phyloP scores from a whole-genome alignment of 805 yeast genomes.

The Suhomyces vadensis region DNA sequence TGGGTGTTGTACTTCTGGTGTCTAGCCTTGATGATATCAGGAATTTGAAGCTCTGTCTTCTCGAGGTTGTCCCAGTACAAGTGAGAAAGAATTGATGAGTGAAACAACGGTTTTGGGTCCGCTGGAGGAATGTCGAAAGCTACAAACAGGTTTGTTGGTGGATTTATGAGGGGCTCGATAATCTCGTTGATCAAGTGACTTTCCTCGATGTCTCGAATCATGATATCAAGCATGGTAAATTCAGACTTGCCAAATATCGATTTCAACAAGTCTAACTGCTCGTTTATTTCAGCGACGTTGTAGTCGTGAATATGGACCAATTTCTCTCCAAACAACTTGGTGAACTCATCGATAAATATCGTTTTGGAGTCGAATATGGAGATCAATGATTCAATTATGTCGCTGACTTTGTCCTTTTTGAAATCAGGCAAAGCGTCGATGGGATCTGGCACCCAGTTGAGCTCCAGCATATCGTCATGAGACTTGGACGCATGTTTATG shows the following conservation, averaged over 20 bases:
- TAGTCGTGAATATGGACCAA: constrained; percentile 48
- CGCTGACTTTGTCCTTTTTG: constrained; percentile 58
- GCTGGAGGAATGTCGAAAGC: no score
- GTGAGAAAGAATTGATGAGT: constrained; percentile 68
- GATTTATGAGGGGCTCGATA: constrained; percentile 21
- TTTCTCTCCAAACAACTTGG: constrained; percentile 56
- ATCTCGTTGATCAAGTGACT: constrained; percentile 49
- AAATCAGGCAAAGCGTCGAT: constrained; percentile 89
- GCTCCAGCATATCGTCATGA: constrained; percentile 39
- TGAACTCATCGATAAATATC: constrained; percentile 64
- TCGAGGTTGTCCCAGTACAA: constrained; percentile 63
- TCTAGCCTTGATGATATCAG: constrained; percentile 42
- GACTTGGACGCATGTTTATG: background rate
- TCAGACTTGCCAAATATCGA: constrained; percentile 65
- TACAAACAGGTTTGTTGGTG: background rate
- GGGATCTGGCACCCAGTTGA: constrained; percentile 83
- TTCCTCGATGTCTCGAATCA: constrained; percentile 70
- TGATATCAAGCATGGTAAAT: constrained; percentile 72
- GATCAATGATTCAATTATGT: constrained; percentile 68
- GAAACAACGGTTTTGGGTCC: constrained; percentile 28
- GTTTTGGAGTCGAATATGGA: constrained; percentile 73
- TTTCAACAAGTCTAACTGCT: constrained; percentile 55
- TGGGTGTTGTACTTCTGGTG: constrained; percentile 45
- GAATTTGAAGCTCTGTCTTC: constrained; percentile 48
- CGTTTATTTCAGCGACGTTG: constrained; percentile 39